Evolutionary conservation across 2,329 filamentous ascomycete species (phyloP).

Genomic region (Pseudopithomyces maydicus): DNA sequence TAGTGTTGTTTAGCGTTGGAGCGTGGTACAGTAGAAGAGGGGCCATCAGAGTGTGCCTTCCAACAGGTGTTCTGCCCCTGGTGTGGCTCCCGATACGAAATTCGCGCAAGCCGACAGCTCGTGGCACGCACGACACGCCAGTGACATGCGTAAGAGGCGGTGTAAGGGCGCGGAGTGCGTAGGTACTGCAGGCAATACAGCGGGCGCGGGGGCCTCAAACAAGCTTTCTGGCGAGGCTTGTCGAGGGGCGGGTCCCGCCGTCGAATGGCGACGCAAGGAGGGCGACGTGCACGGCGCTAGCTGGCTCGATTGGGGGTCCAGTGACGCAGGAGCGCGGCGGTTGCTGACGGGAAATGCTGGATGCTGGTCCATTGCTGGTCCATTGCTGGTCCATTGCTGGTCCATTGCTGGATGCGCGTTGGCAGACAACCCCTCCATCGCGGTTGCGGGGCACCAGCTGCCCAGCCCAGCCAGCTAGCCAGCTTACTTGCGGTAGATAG

Average conservation of each 20-base stretch:
- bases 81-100: no score
- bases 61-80: no score
- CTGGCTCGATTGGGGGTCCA: not conserved
- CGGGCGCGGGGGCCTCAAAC: not conserved
- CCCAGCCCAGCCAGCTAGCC: no score
- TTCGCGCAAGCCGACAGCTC: not conserved
- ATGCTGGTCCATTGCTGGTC: not conserved
- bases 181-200: not conserved
- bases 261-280: not conserved
- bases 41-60: no score
- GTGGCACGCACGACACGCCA: conserved; percentile 1
- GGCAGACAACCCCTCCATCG: not conserved
- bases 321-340: not conserved
- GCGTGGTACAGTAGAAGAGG: no score
- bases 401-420: no score
- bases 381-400: not conserved
- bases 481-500: no score
- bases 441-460: conserved; percentile 1
- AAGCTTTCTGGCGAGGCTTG: conserved; percentile 5
- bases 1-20: not conserved
- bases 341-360: not conserved
- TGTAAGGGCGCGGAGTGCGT: not conserved
- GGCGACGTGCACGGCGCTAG: not conserved
- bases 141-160: conserved; percentile 5
- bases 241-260: not conserved